Base-by-base conservation (phyloP, 768 basidiomycete species). In the Auriscalpium orientale region DNA sequence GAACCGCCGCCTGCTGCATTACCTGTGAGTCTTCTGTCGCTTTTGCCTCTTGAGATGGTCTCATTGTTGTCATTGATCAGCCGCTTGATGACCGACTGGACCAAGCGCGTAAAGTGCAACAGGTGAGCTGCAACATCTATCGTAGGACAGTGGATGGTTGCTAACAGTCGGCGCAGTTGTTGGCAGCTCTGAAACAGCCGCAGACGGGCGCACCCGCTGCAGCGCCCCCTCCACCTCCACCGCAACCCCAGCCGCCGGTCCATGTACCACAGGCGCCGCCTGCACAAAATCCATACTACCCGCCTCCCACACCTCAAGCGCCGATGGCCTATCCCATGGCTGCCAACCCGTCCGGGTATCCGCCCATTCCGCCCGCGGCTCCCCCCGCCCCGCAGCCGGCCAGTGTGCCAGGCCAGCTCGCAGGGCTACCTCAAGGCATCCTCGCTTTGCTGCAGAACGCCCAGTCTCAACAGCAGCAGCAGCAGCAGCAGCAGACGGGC, bases 21-120 rank as follows among this genome's bases (percentile, higher is more conserved):
- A 28, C 67, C 66, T 44, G 76, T 76, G 53, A 59, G 73, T 28
- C 2, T 38, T 15, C 44, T 35, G 11, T 21, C 20, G n/a, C 50
- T 18, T 11, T 48, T 15, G 34, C 45, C 6, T 36, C 3, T 8
- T 22, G 11, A 21, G n/a, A 7, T 21, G 46, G 38, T 15, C n/a
- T 37, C 5, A 40, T 43, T 28, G 28, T 22, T 61, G 57, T 46
- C 36, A 45, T 20, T 49, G n/a, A 36, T 44, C 58, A 83, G 80
- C 72, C 77, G 43, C 68, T 73, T 11, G 89, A 93, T 56, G 90
- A 93, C 50, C 86, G 91, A 12, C 74, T 95, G 18, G 92, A 95
- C 64, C 89, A 93, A 75, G 91, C 91, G 8, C 81, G 85, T 54
- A 87, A 81, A 69, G 90, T 94, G 9, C 91, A 93, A 66, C 88